Conservation (phyloP, 1,139 yeast genomes). For the Taphrina populina region DNA sequence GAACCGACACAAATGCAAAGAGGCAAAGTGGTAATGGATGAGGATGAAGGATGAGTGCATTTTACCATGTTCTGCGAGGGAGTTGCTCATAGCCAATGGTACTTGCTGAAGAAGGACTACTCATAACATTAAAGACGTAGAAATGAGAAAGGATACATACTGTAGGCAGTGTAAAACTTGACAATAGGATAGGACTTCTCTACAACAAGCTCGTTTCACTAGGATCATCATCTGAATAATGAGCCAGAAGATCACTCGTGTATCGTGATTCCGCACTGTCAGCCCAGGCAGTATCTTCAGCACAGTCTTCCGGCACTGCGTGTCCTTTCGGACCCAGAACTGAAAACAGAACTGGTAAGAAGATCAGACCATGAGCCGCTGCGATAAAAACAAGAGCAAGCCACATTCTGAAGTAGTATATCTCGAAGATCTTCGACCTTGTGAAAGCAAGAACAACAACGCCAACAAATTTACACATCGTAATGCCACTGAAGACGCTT, state of each 20-base stretch:
- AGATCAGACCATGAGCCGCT: constrained; percentile 70
- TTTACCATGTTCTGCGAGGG: too few species aligned
- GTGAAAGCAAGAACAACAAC: constrained; percentile 84
- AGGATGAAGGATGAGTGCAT: too few species aligned
- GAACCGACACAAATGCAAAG: too few species aligned
- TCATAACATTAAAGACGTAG: too few species aligned
- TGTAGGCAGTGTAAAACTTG: too few species aligned
- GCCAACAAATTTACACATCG: constrained; percentile 85
- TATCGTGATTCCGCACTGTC: background rate
- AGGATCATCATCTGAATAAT: background rate
- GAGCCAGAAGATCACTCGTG: background rate
- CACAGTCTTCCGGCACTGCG: constrained; percentile 43
- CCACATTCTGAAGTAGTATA: constrained; percentile 96
- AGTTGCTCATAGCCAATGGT: too few species aligned
- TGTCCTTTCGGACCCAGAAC: constrained; percentile 62
- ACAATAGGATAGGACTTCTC: too few species aligned
- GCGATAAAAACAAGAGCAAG: constrained; percentile 73
- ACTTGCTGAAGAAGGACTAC: too few species aligned
- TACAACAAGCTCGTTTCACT: too few species aligned
- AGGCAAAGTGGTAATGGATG: too few species aligned
- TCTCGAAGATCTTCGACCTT: constrained; percentile 77
- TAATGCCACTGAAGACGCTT: constrained; percentile 84
- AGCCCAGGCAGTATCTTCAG: constrained; percentile 1
- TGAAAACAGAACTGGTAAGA: constrained; percentile 72
- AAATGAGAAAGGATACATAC: too few species aligned